Evolutionary conservation across 441 rosid species (phyloP), one percentile per base, ranked within the genome.

Genomic region (Erysimum cheiri): DNA sequence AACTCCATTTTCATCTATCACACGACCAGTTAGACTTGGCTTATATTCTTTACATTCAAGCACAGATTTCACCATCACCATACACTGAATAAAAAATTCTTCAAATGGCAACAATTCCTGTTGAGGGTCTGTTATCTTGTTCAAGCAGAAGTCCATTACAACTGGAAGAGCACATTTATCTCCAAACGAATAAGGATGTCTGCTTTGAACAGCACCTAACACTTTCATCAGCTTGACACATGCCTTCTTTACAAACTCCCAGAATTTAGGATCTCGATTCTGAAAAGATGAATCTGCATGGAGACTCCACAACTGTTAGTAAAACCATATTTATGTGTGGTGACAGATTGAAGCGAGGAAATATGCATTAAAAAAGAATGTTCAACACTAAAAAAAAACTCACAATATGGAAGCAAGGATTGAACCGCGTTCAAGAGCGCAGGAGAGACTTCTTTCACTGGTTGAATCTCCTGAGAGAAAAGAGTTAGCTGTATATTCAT

Each of bases 11-110:
- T 86, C 99, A 81, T 91, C 94, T 85, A 93, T 83, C 73, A 93
- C 99, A 47, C 97, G 92, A 71, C 98, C 99, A 46, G 88, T 88
- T 65, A 84, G 84, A 79, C 81, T 87, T 65, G 87, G 93, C 80
- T 91, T 96, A 83, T 96, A 96, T 73, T 96, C 98, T 80, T 88
- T 91, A 85, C 99, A 96, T 74, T 96, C 99, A 72, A 93, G 76
- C 48, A 96, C 70, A 77, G 88, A 72, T 78, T 96, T 96, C 75
- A 84, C 93, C 93, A 93, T 80, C 69, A 96, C 93, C 99, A 96
- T 96, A 78, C 99, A 96, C 78, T 96, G 96, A 80, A 96, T 93
- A 65, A 86, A 76, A 82, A 96, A 91, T 65, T 85, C 84, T 80
- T 88, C 94, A 76, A 87, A 96, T 40, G 88, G 84, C 49, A 83